These are phyloP conservation scores for Rhizopogon rudus DNA, from an alignment of 768 basidiomycete species.

Conservation along the genomic window DNA sequence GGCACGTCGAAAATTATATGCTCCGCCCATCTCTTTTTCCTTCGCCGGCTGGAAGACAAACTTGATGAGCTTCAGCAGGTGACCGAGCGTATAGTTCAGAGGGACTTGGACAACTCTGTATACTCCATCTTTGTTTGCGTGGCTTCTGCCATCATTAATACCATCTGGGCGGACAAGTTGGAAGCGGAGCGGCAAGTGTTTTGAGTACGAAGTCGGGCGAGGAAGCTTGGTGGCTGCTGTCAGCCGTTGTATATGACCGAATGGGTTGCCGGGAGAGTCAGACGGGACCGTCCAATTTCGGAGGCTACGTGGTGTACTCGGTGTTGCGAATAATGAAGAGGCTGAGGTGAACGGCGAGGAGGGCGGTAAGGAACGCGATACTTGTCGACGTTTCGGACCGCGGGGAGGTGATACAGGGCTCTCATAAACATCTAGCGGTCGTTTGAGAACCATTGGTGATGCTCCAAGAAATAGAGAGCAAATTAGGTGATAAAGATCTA, in stretches of 20 bases:
- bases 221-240: slow-evolving; percentile 34
- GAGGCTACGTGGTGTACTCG: slow-evolving; percentile 30
- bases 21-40: slow-evolving; percentile 18
- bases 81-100: slow-evolving; percentile 62
- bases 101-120: slow-evolving; percentile 69
- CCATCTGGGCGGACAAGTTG: slow-evolving; percentile 43
- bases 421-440: slow-evolving; percentile 23
- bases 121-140: slow-evolving; percentile 39
- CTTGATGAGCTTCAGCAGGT: slow-evolving; percentile 55
- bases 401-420: slow-evolving; percentile 23
- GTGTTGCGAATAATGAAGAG: slow-evolving; percentile 22
- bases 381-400: slow-evolving; percentile 22
- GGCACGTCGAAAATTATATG: slow-evolving; percentile 12
- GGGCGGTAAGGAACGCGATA: slow-evolving; percentile 17
- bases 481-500: not conserved
- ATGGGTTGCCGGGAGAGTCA: slow-evolving; percentile 71
- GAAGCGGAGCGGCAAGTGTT: slow-evolving; percentile 61
- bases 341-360: slow-evolving; percentile 24
- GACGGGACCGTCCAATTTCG: slow-evolving; percentile 42
- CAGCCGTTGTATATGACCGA: slow-evolving; percentile 49
- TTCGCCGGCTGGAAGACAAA: slow-evolving; percentile 45
- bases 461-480: not conserved
- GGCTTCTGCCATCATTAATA: slow-evolving; percentile 9
- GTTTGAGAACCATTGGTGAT: slow-evolving; percentile 22
- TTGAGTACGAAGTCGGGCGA: slow-evolving; percentile 43